Evolutionary conservation across 306 rosid species (phyloP), one percentile per base, ranked within the genome.

Genomic region (Lablab purpureus): DNA sequence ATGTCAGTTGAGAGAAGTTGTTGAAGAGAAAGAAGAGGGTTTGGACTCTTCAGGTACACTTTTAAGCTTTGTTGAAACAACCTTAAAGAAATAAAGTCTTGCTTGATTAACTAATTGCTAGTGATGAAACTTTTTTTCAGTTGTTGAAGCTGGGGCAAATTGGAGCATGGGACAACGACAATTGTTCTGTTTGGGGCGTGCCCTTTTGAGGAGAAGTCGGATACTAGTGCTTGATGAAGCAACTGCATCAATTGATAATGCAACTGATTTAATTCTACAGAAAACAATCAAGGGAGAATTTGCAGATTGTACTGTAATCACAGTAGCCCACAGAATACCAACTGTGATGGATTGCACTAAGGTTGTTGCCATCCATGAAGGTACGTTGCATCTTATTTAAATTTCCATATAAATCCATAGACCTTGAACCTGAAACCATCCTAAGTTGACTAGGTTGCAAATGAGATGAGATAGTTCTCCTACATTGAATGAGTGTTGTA

Each of bases 321-420:
- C 66, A 0, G 66, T 59, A 27, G 66, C 66, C 0, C 66, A 59
- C 66, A 59, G 66, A 4, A 59, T 59, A 25, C 66, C 66, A 59
- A 59, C 66, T 10, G 66, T 59, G 40, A 59, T 59, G 66, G 66
- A 59, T 27, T 59, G 66, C 19, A 89, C 87, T 3, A 92, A 77
- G 92, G 89, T 90, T 75, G 78, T 85, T 17, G 84, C 93, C 71
- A 82, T 92, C 10, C 80, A 90, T 13, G 95, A 92, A 23, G 93
- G 91, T 90, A 69, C 55, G 79, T 80, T 22, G 52, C 67, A 15
- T 40, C 6, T 66, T 62, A 49, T 10, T 18, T 37, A 3, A 2
- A 0, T 56, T 56, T 73, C 23, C 67, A 40, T 2, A 40, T 18
- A 27, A n/a, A 60, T 75, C 10, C 71, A 46, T 62, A 15, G 1